phyloP scores from a whole-genome alignment of 2,329 filamentous ascomycete genomes.

The Diaporthe eres region DNA sequence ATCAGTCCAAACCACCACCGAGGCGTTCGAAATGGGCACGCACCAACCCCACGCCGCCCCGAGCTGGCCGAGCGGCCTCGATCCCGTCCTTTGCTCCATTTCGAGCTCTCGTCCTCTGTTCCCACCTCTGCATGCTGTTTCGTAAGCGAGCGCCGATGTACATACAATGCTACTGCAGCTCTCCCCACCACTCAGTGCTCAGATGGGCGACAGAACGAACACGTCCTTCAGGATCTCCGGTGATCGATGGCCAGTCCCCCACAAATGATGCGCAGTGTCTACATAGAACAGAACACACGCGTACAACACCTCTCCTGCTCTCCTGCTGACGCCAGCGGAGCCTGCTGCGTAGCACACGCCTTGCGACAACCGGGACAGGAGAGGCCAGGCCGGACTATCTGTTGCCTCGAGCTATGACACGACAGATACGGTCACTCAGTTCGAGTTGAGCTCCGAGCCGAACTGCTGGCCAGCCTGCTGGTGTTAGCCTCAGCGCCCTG shows the following conservation, averaged over 20 bases:
- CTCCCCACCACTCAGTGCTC: neutral
- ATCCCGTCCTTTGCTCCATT: neutral
- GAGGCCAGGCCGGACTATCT: constrained; percentile 4
- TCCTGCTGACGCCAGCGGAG: neutral
- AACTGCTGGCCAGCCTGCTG: neutral
- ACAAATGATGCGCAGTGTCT: neutral
- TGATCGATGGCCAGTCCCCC: neutral
- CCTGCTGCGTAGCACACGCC: neutral
- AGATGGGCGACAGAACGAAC: neutral
- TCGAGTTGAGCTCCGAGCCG: neutral
- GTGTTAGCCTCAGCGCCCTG: neutral
- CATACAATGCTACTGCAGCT: neutral
- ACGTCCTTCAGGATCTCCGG: neutral
- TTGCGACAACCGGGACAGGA: neutral
- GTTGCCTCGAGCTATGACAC: neutral
- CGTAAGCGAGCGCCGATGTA: neutral
- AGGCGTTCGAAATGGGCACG: constrained; percentile 3
- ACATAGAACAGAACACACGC: neutral
- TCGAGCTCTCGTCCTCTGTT: neutral
- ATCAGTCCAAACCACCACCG: neutral
- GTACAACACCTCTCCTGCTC: neutral
- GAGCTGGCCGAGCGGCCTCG: constrained; percentile 4
- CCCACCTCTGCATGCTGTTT: neutral
- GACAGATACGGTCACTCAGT: neutral
- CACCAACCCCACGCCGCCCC: neutral